Evolutionary conservation across 192 early-diverging fungal genomes (phyloP), one percentile per base, ranked within the genome.

Genomic region (Coemansia sp.): DNA sequence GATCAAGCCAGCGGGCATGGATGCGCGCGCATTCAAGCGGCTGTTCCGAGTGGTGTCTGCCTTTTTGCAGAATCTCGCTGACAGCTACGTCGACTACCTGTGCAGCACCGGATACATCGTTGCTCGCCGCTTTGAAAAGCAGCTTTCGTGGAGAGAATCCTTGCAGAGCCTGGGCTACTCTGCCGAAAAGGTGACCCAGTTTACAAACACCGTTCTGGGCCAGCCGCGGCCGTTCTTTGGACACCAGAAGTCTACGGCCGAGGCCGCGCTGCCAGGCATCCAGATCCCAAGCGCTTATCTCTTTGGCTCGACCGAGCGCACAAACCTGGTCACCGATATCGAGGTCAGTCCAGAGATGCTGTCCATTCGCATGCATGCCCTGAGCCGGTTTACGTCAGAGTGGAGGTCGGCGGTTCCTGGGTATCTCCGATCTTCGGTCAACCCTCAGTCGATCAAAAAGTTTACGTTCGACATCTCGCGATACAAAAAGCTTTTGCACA

Each of bases 401-500:
- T 80, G 77, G 77, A 72, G 77, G 55, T 80, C 77, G 6, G 65
- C 77, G 0, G 77, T 80, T 13, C 77, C 77, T 0, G 77, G 77
- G 6, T 80, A 80, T 14, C 55, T 80, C 29, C 49, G 62, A n/a
- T 74, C 77, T 25, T 67, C 77, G 11, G 52, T 80, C 36, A 74
- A 60, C 53, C 61, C 62, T 51, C 57, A 57, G 53, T 74, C 77
- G 45, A 80, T 74, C 68, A 71, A 80, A 50, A 62, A 71, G 49
- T 80, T 80, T 25, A 74, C 77, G 10, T 74, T 75, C 54, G 75
- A 83, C 36, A 67, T 75, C 51, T 71, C 81, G 62, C 68, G 74
- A 61, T 71, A 67, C 72, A 83, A 75, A 35, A 83, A 83, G 69
- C 69, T 83, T 39, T 72, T 83, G 19, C 81, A 83, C 27, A 64